phyloP scores from a whole-genome alignment of 257 asterid genomes.

The Cordia subcordata region DNA sequence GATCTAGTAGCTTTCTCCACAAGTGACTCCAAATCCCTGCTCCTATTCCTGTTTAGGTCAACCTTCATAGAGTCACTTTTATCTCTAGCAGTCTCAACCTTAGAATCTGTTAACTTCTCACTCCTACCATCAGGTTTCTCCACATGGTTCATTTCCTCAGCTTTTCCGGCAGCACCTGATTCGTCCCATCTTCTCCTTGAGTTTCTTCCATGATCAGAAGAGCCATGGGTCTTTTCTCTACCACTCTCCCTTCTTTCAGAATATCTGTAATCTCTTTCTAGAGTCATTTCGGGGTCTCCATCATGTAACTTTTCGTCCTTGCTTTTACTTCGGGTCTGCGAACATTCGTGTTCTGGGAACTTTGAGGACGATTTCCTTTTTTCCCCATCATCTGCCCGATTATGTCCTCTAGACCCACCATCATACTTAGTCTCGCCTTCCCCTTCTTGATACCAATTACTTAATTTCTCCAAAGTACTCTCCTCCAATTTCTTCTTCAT shows the following conservation, averaged over 20 bases:
- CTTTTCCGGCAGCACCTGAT: constrained; percentile 30
- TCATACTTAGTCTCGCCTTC: constrained; percentile 62
- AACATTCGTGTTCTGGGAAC: constrained; percentile 37
- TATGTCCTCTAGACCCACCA: constrained; percentile 43
- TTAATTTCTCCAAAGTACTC: constrained; percentile 65
- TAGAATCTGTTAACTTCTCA: constrained; percentile 40
- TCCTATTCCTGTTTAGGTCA: constrained; percentile 29
- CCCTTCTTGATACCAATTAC: constrained; percentile 89
- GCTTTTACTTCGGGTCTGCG: constrained; percentile 17
- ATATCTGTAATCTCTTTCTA: constrained; percentile 42
- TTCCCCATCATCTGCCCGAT: constrained; percentile 50
- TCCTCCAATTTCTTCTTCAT: constrained; percentile 64
- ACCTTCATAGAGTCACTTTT: constrained; percentile 32
- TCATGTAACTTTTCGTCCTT: constrained; percentile 21
- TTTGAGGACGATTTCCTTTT: constrained; percentile 44
- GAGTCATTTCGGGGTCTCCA: constrained; percentile 41
- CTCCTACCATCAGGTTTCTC: constrained; percentile 42
- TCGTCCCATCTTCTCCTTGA: constrained; percentile 85
- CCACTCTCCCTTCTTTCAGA: constrained; percentile 49
- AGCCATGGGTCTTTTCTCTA: constrained; percentile 52
- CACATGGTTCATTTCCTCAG: constrained; percentile 25
- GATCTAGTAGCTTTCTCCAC: constrained; percentile 41
- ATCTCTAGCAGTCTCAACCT: constrained; percentile 42
- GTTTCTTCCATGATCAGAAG: constrained; percentile 49
- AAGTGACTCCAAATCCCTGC: constrained; percentile 27